Base-by-base conservation (phyloP, 164 flowering plant species). In the Magnolia officinalis region DNA sequence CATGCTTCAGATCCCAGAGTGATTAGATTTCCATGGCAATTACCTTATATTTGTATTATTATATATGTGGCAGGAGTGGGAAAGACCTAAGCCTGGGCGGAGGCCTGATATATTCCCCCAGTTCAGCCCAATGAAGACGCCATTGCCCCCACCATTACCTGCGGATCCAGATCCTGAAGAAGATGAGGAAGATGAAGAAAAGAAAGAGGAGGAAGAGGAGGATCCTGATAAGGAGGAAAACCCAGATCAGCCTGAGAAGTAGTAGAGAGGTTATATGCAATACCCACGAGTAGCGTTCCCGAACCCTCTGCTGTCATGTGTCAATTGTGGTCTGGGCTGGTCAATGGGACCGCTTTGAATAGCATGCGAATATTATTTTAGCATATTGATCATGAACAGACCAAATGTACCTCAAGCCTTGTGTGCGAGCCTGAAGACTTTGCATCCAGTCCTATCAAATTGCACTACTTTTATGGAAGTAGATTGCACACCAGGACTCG, bases 91-190 rank as follows among this genome's bases (percentile, higher is more conserved):
- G 81, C 92, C 91, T 14, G 92, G 90, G 37, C 77, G 91, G 31
- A 83, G 97, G 77, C 90, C 94, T 2, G 93, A 93, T 74, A 87
- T 93, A 66, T 87, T 93, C 66, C 97, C 92, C 14, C 88, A 90
- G 37, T 90, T 91, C 79, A 87, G 94, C 73, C 95, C 94, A 1
- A 88, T 90, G 91, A 93, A 88, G 81, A 88, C 94, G 61, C 97
- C 94, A 59, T 82, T 93, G 24, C 96, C 97, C 23, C 88, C 91
- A 5, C 95, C 95, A 67, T 58, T 88, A 85, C 92, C 97, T 2
- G 78, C 75, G 18, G 97, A 90, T 82, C 97, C 95, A 71, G 94
- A 91, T 0, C 90, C 84, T 70, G 92, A 89, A 83, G 94, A 89
- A 4, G 96, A 90, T 51, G 92, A 88, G 69, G 89, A 87, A 23